Evolutionary conservation across 2,329 filamentous ascomycete species (phyloP).

Genomic region (Pyrenochaeta sp.): DNA sequence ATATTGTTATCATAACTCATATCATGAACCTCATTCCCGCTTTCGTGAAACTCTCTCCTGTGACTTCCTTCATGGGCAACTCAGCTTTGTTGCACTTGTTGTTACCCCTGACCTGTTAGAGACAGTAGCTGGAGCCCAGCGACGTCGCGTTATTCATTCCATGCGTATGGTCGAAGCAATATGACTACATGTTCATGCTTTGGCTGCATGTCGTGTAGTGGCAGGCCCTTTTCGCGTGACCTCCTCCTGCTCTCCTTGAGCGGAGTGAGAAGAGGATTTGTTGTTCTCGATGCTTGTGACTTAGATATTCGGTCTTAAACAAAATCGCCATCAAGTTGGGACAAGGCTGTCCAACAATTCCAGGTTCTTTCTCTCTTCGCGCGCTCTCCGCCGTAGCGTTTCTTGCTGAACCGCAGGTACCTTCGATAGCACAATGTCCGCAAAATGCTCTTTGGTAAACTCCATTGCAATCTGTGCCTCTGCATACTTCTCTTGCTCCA

Average conservation of each 20-base stretch:
- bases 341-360: slow-evolving; percentile 37
- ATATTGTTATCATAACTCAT: not conserved
- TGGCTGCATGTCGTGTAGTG: not conserved
- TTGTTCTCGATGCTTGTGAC: not conserved
- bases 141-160: not conserved
- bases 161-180: not conserved
- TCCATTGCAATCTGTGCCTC: slow-evolving; percentile 43
- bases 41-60: not conserved
- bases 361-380: slow-evolving; percentile 31
- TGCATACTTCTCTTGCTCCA: slow-evolving; percentile 37
- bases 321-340: slow-evolving; percentile 20
- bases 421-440: slow-evolving; percentile 38
- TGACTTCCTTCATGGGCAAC: not conserved
- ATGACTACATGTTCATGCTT: not conserved
- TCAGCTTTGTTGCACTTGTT: not conserved
- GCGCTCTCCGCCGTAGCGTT: slow-evolving; percentile 6
- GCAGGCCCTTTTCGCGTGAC: not conserved
- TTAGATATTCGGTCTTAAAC: not conserved
- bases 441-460: slow-evolving; percentile 41
- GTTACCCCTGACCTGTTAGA: not conserved
- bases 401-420: slow-evolving; percentile 6
- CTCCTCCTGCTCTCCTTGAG: not conserved
- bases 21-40: not conserved
- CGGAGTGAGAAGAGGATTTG: not conserved
- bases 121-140: not conserved